Percentiles rank a stretch among this genome's conserved stretches.
Evolutionary conservation across 768 basidiomycete species (phyloP).

Genomic region (Candolleomyces efflorescens): DNA sequence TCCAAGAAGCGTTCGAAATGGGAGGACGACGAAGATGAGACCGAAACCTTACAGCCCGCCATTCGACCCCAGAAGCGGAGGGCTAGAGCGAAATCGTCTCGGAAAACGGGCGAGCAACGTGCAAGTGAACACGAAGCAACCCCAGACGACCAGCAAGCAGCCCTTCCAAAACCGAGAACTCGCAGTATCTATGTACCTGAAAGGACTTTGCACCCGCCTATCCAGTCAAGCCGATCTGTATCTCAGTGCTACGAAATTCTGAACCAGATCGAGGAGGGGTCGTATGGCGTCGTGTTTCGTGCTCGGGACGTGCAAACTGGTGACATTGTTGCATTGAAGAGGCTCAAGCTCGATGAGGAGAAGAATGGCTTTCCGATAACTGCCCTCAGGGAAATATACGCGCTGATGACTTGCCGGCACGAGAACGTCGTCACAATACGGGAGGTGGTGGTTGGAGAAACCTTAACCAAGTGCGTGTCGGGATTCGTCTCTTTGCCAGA

Average conservation of each 20-base stretch:
- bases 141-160: constrained; percentile 11
- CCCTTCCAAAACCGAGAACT: constrained; percentile 16
- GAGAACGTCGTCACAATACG: constrained; percentile 97
- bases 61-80: constrained; percentile 52
- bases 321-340: constrained; percentile 95
- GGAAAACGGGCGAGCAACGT: constrained; percentile 9
- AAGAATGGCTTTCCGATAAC: constrained; percentile 99
- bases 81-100: constrained; percentile 37
- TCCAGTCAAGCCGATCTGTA: constrained; percentile 87
- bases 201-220: constrained; percentile 70
- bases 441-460: constrained; percentile 98
- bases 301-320: constrained; percentile 92
- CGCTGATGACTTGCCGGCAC: constrained; percentile 92
- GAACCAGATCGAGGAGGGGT: constrained; percentile 98
- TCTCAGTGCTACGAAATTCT: constrained; percentile 83
- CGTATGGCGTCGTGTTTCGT: constrained; percentile 96
- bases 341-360: constrained; percentile 97
- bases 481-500: constrained; percentile 15
- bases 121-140: neutral
- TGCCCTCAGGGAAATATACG: constrained; percentile 88
- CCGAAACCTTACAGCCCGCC: constrained; percentile 21
- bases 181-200: constrained; percentile 71
- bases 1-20: constrained; percentile 78
- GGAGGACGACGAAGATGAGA: constrained; percentile 46
- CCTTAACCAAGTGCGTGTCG: constrained; percentile 90